Conservation (phyloP, 805 yeast genomes). For the Saturnispora sekii region DNA sequence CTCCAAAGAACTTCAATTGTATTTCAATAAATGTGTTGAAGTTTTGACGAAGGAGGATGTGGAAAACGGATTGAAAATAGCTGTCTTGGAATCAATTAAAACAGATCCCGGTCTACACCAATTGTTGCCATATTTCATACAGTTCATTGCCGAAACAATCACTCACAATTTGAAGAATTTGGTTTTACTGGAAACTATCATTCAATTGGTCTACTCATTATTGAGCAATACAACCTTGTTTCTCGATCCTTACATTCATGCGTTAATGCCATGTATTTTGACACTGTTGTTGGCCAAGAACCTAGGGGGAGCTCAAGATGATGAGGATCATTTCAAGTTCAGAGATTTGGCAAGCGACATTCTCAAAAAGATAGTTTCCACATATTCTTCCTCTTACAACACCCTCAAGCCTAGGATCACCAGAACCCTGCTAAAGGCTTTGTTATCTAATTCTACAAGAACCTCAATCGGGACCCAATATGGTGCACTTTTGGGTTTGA, state of each 20-base stretch:
- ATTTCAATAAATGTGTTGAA: conserved; percentile 81
- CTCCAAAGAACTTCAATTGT: conserved; percentile 87
- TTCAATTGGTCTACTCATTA: conserved; percentile 80
- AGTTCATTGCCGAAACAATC: conserved; percentile 90
- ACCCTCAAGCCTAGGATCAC: conserved; percentile 90
- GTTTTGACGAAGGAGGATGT: conserved; percentile 43
- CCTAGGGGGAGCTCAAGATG: conserved; percentile 42
- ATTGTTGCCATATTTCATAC: conserved; percentile 90
- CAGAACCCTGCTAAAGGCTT: conserved; percentile 83
- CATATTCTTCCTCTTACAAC: conserved; percentile 77
- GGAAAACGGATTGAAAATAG: conserved; percentile 50
- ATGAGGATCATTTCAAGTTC: conserved; percentile 41
- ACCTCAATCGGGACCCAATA: conserved; percentile 84
- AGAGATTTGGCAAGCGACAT: conserved; percentile 85
- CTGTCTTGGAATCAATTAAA: conserved; percentile 76
- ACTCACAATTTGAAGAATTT: conserved; percentile 76
- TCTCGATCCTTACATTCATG: conserved; percentile 92
- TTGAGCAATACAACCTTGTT: conserved; percentile 77
- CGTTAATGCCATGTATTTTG: conserved; percentile 91
- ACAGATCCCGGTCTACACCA: conserved; percentile 97
- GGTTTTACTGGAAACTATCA: conserved; percentile 66
- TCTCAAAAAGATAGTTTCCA: conserved; percentile 64
- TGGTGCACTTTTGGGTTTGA: conserved; percentile 82
- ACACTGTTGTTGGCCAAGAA: conserved; percentile 83
- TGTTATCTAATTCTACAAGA: conserved; percentile 57